Evolutionary conservation across 768 basidiomycete species (phyloP).

Genomic region (Xerocomus potaroensis): DNA sequence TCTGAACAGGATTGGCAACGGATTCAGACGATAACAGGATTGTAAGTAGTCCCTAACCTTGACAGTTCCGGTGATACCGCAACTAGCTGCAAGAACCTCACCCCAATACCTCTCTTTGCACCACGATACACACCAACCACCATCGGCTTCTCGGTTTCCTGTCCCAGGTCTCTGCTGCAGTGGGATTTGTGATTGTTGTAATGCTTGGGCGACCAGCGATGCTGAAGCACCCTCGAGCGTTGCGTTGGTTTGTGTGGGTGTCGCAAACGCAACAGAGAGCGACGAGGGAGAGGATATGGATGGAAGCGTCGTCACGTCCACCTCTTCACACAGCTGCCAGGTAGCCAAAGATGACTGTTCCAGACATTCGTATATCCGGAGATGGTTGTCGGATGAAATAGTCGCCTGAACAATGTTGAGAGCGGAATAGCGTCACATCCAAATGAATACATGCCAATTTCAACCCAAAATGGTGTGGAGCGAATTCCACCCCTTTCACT

Average conservation of each 20-base stretch:
- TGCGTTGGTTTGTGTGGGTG: constrained; percentile 62
- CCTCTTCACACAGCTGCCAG: constrained; percentile 73
- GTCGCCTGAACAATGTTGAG: constrained; percentile 54
- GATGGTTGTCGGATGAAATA: constrained; percentile 80
- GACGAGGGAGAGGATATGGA: constrained; percentile 37
- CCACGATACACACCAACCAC: constrained; percentile 93
- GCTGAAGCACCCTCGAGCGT: constrained; percentile 52
- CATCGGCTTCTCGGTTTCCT: constrained; percentile 77
- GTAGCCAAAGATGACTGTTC: constrained; percentile 66
- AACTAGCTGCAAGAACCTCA: constrained; percentile 74
- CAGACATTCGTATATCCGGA: constrained; percentile 88
- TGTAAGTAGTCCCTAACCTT: constrained; percentile 49
- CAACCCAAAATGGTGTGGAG: constrained; percentile 82
- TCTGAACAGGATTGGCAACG: constrained; percentile 36
- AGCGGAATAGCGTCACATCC: background rate
- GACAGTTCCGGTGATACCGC: constrained; percentile 66
- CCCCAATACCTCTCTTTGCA: constrained; percentile 98
- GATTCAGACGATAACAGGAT: background rate
- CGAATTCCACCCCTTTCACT: constrained; percentile 82
- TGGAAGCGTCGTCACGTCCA: constrained; percentile 64
- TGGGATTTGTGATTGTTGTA: constrained; percentile 46
- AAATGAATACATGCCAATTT: constrained; percentile 59
- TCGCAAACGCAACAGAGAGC: constrained; percentile 59
- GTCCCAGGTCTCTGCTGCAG: constrained; percentile 38
- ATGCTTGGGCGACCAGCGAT: constrained; percentile 59